phyloP scores from a whole-genome alignment of 2,329 filamentous ascomycete genomes.

The Dendrostoma leiphaemia region DNA sequence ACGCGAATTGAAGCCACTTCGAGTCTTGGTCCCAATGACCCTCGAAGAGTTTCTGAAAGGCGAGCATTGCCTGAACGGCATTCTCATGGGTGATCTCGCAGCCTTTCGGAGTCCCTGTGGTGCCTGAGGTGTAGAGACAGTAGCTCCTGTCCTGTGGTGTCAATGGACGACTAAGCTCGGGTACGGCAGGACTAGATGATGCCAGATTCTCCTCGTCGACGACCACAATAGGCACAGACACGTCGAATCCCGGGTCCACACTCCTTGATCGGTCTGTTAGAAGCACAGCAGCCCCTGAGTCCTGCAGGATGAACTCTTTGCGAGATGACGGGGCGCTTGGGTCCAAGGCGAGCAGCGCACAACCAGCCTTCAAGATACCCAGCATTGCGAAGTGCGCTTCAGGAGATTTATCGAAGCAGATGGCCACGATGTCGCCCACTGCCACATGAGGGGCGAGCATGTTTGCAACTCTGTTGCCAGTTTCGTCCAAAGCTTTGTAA shows the following conservation, averaged over 20 bases:
- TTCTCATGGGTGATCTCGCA: slow-evolving; percentile 89
- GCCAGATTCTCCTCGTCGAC: slow-evolving; percentile 32
- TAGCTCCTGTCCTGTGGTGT: slow-evolving; percentile 67
- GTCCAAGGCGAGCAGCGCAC: slow-evolving; percentile 78
- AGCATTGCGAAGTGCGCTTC: slow-evolving; percentile 81
- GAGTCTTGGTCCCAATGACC: slow-evolving; percentile 72
- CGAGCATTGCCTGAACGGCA: slow-evolving; percentile 82
- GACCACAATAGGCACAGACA: slow-evolving; percentile 30
- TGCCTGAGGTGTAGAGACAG: slow-evolving; percentile 84
- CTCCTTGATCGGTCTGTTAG: slow-evolving; percentile 46
- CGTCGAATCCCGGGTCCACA: slow-evolving; percentile 31
- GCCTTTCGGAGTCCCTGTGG: slow-evolving; percentile 82
- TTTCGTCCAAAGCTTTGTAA: slow-evolving; percentile 67
- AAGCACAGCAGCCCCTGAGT: slow-evolving; percentile 66
- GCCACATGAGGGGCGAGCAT: slow-evolving; percentile 52
- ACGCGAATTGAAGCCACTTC: slow-evolving; percentile 89
- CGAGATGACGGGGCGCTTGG: slow-evolving; percentile 68
- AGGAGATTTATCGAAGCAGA: slow-evolving; percentile 82
- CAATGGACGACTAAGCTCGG: slow-evolving; percentile 30
- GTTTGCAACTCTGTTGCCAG: slow-evolving; percentile 71
- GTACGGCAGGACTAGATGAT: slow-evolving; percentile 7
- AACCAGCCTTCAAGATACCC: slow-evolving; percentile 79
- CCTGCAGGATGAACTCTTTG: slow-evolving; percentile 74
- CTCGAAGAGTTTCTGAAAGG: slow-evolving; percentile 76
- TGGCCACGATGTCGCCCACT: slow-evolving; percentile 64